Percentiles rank a stretch among this genome's conserved stretches.
Conservation (phyloP, 2,329 filamentous ascomycete genomes). For the Rutstroemia sp. region DNA sequence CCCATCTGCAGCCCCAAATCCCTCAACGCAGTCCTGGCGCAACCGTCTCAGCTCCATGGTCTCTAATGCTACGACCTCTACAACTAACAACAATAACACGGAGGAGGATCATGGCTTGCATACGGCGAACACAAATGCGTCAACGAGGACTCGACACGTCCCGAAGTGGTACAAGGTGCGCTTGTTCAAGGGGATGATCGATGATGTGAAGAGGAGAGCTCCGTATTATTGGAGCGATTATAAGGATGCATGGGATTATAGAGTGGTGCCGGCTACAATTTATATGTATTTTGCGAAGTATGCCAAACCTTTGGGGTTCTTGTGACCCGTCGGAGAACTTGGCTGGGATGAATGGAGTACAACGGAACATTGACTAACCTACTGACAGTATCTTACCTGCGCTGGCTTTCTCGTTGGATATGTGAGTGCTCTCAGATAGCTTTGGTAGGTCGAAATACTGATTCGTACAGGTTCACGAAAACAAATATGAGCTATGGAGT, state of each 20-base stretch:
- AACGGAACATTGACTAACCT: background rate
- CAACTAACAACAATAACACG: background rate
- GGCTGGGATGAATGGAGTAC: background rate
- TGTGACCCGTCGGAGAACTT: background rate
- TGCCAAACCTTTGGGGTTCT: background rate
- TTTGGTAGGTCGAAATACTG: background rate
- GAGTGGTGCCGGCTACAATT: constrained; percentile 76
- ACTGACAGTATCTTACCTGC: constrained; percentile 69
- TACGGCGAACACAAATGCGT: constrained; percentile 12
- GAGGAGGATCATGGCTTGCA: constrained; percentile 7
- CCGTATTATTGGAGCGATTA: constrained; percentile 80
- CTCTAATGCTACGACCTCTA: background rate
- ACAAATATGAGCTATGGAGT: constrained; percentile 80
- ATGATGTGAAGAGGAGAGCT: constrained; percentile 65
- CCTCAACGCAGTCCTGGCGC: constrained; percentile 1
- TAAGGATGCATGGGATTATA: constrained; percentile 83
- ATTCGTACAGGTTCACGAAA: constrained; percentile 56
- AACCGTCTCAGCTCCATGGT: constrained; percentile 3
- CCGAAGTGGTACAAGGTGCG: constrained; percentile 64
- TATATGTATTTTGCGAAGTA: constrained; percentile 97
- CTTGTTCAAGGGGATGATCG: constrained; percentile 71
- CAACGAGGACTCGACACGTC: constrained; percentile 14
- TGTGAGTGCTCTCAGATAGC: constrained; percentile 37
- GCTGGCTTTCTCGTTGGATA: constrained; percentile 82
- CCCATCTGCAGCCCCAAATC: background rate